Conservation (phyloP, 345 rosid species). For the Firmiana major region DNA sequence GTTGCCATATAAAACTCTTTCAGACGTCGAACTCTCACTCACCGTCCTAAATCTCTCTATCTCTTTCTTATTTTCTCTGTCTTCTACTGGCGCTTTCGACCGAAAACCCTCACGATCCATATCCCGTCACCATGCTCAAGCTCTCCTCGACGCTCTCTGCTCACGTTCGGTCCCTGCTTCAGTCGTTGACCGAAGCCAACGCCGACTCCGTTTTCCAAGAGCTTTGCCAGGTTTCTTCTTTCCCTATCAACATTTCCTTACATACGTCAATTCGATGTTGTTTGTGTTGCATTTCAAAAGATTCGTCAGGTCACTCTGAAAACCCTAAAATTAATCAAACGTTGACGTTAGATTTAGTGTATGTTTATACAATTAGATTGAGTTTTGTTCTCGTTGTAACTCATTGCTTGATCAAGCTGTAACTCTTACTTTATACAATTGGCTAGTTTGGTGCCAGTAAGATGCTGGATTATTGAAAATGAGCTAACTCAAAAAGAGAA, state of each 20-base stretch:
- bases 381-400: not conserved
- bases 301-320: not conserved
- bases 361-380: not conserved
- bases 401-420: not conserved
- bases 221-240: slow-evolving; percentile 51
- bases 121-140: slow-evolving; percentile 41
- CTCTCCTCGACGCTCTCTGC: slow-evolving; percentile 44
- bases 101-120: slow-evolving; percentile 25
- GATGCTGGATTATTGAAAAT: not conserved
- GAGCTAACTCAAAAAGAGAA: not conserved
- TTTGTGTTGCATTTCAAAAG: not conserved
- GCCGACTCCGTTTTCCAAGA: slow-evolving; percentile 52
- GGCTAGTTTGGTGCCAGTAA: not conserved
- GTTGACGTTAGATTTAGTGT: not conserved
- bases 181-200: slow-evolving; percentile 52
- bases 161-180: slow-evolving; percentile 72
- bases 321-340: not conserved
- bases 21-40: not conserved
- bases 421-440: not conserved
- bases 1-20: not conserved
- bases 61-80: not conserved
- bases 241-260: not conserved
- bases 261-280: not conserved
- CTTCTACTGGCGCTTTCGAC: not conserved
- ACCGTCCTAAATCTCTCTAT: not conserved